Base-by-base conservation (phyloP, 441 rosid species). In the Mallotus japonicus region DNA sequence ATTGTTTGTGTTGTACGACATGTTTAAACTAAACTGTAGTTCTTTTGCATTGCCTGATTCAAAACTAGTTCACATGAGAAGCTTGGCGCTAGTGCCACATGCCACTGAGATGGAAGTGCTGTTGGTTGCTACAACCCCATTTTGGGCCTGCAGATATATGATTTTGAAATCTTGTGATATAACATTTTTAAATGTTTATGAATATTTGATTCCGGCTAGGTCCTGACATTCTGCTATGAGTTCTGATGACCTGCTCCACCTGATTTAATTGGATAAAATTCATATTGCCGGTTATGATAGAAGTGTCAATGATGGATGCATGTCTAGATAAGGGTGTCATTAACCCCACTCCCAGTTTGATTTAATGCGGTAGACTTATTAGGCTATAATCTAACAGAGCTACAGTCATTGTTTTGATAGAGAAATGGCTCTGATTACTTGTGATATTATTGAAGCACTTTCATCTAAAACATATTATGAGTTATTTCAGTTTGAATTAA, bases 51-150 rank as follows among this genome's bases (percentile, higher is more conserved):
- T 57, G 44, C 40, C 40, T 37, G 40, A 37, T 37, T 4, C 32
- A 44, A 60, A 44, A 64, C 49, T 71, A n/a, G 42, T 62, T 47
- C 22, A 59, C 17, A 5, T 11, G 28, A 58, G 67, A 65, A 61
- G 9, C 49, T n/a, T 13, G 14, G 24, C 47, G 61, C 32, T 57
- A 13, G 56, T 59, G 14, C 19, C 65, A 44, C 51, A 19, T 37
- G 6, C 40, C 40, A 37, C 40, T 37, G 40, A 37, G 40, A 37
- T 37, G 40, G 40, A 37, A 37, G 40, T 37, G 40, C 40, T 37
- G 40, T 6, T 37, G 32, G 16, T 49, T 32, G 50, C 49, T 58
- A 16, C 9, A 46, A 20, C 49, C 16, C 28, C 28, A 24, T 47
- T 51, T 51, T 46, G 49, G 37, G 69, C 54, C 24, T 22, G n/a